phyloP scores from a whole-genome alignment of 2,329 filamentous ascomycete genomes.

The Penicillium italicum region DNA sequence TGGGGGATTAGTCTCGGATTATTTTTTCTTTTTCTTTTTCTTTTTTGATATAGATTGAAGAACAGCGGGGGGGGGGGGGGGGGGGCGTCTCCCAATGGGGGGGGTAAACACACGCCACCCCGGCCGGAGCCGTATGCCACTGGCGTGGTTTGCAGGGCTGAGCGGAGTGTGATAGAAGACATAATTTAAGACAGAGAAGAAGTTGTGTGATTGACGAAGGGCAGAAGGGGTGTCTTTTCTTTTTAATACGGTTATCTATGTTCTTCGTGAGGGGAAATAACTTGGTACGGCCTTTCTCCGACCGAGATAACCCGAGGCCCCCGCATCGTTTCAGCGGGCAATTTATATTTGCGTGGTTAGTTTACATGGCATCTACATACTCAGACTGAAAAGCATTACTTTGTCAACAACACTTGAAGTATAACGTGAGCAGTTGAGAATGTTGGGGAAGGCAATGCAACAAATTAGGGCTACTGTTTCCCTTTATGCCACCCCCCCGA shows the following conservation, averaged over 20 bases:
- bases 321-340: background rate
- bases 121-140: slow-evolving; percentile 35
- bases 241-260: background rate
- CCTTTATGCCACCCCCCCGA: too few species aligned
- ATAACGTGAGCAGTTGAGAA: background rate
- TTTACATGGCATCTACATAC: background rate
- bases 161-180: slow-evolving; percentile 10
- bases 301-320: slow-evolving; percentile 11
- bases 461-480: background rate
- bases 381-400: background rate
- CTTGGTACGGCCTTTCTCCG: slow-evolving; percentile 11
- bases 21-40: too few species aligned
- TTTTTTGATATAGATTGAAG: too few species aligned
- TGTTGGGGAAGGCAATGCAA: background rate
- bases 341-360: background rate
- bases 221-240: background rate
- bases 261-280: background rate
- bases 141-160: slow-evolving; percentile 11
- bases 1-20: background rate
- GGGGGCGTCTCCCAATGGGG: too few species aligned
- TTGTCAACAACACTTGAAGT: too few species aligned
- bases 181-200: background rate
- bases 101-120: slow-evolving; percentile 31
- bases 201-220: background rate
- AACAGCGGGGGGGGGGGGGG: background rate